Base-by-base conservation (phyloP, 345 rosid species). In the Eucalyptus sp. region DNA sequence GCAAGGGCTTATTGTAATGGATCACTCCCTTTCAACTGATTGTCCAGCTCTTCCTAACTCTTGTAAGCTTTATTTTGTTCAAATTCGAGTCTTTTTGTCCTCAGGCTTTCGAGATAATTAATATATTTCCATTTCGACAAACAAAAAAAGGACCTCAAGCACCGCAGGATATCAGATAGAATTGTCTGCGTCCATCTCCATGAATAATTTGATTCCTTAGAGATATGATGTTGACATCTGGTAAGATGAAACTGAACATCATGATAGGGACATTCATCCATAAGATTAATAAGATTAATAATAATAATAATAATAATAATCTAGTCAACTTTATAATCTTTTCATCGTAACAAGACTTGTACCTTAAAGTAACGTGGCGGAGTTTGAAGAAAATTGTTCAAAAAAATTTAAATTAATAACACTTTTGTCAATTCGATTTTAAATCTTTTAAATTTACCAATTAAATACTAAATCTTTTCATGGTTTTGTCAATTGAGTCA, bases 401-500 rank as follows among this genome's bases (percentile, higher is more conserved):
- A 56, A 2, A 4, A 1, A 8, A 22, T 9, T 24, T 6, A 24
- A 56, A 56, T 24, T 22, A 24, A 56, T 56, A 9, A 22, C 12
- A 56, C 0, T 56, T 56, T 56, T 56, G 0, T 56, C 1, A 4
- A 10, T 56, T 56, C 0, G 0, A 2, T 56, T 24, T 56, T 10
- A 10, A 24, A 56, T 10, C 1, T 4, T 56, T 56, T 24, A 56
- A 56, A 22, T 56, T 10, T 56, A 24, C 1, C 13, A 56, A 56
- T 56, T 24, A 1, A 56, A 56, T 56, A 56, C 13, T 24, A 56
- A 56, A 56, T 8, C 4, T 56, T 10, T 56, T 56, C 1, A 56
- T 24, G 0, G 24, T 22, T 22, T 56, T 56, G 1, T 8, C 6
- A 24, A 56, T 10, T 24, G 29, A 56, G 3, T 4, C 62, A 0